Percentiles rank a stretch among this genome's conserved stretches.
phyloP scores from a whole-genome alignment of 169 alveolate species.

The Cryptosporidium muris region DNA sequence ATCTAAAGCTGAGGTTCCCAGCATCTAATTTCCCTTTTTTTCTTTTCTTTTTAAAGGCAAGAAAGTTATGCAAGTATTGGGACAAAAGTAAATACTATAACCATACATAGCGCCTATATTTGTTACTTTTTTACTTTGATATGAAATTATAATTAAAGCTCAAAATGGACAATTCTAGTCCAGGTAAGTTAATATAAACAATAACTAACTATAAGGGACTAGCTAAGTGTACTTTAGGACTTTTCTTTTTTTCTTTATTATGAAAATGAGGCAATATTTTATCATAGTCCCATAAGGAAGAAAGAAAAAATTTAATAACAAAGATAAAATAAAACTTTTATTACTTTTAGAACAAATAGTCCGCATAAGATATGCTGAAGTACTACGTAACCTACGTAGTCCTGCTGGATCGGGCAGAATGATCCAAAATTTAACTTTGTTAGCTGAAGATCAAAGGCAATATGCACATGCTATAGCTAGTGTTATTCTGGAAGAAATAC shows the following conservation, averaged over 20 bases:
- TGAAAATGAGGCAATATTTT: background rate
- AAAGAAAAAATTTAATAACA: background rate
- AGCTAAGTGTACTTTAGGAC: too few relatives aligned
- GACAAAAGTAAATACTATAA: too few relatives aligned
- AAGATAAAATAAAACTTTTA: too few relatives aligned
- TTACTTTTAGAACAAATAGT: constrained; percentile 44
- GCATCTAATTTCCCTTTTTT: constrained; percentile 4
- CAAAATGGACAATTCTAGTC: constrained; percentile 51
- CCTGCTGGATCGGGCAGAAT: constrained; percentile 70
- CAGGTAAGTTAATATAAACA: constrained; percentile 39
- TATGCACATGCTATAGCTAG: constrained; percentile 69
- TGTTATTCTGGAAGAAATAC: constrained; percentile 62
- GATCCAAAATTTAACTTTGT: constrained; percentile 58
- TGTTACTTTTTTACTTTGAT: too few relatives aligned
- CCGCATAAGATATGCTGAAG: constrained; percentile 60
- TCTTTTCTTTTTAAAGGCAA: too few relatives aligned
- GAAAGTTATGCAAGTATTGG: too few relatives aligned
- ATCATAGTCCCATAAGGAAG: background rate
- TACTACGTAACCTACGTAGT: constrained; percentile 44
- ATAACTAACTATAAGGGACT: too few relatives aligned
- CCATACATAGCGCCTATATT: too few relatives aligned
- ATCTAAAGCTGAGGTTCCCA: constrained; percentile 52
- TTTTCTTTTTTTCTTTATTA: background rate
- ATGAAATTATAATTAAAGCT: too few relatives aligned
- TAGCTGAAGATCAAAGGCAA: constrained; percentile 70